Evolutionary conservation across 768 basidiomycete species (phyloP).

Genomic region (Pleurotus salmoneostramineus): DNA sequence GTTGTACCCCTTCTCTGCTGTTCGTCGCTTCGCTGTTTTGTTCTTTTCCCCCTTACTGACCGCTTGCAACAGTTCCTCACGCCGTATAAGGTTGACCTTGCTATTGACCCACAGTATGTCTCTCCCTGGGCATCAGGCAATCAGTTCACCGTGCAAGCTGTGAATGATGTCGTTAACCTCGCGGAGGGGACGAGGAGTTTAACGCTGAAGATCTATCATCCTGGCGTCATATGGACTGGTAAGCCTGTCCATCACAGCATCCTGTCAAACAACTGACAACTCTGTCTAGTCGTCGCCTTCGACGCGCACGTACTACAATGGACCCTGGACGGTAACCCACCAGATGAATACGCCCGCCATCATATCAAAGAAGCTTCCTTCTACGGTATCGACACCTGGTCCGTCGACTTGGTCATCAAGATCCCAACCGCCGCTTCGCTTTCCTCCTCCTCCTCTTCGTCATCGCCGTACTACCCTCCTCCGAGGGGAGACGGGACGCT

Average conservation of each 20-base stretch:
- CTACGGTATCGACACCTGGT: constrained; percentile 72
- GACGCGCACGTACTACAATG: constrained; percentile 86
- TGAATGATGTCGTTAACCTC: constrained; percentile 52
- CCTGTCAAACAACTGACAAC: not conserved
- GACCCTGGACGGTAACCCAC: constrained; percentile 79
- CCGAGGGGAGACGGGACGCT: constrained; percentile 28
- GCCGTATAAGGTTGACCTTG: constrained; percentile 74
- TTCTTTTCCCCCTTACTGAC: not conserved
- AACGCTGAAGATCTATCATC: constrained; percentile 69
- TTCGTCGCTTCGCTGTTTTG: constrained; percentile 25
- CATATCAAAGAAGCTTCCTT: constrained; percentile 92
- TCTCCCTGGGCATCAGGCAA: constrained; percentile 42
- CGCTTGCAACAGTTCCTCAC: constrained; percentile 63
- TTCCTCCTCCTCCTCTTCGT: constrained; percentile 1
- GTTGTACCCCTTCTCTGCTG: constrained; percentile 76
- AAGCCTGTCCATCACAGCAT: not conserved
- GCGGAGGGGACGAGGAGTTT: constrained; percentile 63
- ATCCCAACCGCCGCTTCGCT: constrained; percentile 26
- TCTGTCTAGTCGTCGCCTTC: constrained; percentile 70
- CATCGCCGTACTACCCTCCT: not conserved
- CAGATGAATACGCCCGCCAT: constrained; percentile 71
- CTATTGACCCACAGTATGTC: constrained; percentile 40
- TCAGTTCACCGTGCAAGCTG: constrained; percentile 50
- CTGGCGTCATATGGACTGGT: constrained; percentile 87
- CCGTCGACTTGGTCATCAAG: constrained; percentile 68